Evolutionary conservation across 495 filamentous ascomycete species (phyloP).

Genomic region (Neohortaea acidophila): DNA sequence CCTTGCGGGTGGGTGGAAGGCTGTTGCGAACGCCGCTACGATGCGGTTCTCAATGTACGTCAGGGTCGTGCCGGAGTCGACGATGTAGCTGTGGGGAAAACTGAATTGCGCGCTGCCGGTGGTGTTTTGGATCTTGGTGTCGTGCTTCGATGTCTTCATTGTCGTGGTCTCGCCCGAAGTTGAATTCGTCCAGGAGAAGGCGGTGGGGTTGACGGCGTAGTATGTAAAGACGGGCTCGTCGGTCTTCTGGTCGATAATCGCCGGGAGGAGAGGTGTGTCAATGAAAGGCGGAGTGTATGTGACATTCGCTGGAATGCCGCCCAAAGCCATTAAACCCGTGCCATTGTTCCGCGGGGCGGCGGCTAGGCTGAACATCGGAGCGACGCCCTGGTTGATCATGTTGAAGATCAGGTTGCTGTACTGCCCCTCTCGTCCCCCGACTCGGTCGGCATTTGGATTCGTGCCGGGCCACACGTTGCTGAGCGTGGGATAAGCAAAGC

Average conservation of each 20-base stretch:
- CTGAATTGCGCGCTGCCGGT: background rate
- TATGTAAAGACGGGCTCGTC: no score
- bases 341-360: conserved; percentile 11
- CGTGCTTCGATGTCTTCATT: no score
- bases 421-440: background rate
- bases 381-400: conserved; percentile 35
- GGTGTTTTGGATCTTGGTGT: no score
- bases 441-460: conserved; percentile 1
- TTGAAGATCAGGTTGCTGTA: conserved; percentile 40
- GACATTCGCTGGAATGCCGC: conserved; percentile 37
- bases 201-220: no score
- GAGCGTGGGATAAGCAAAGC: conserved; percentile 9
- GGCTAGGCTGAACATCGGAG: conserved; percentile 41
- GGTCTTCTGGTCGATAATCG: no score
- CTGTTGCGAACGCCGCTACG: conserved; percentile 34
- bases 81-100: conserved; percentile 17
- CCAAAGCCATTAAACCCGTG: conserved; percentile 34
- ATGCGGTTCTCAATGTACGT: conserved; percentile 29
- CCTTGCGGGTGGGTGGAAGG: conserved; percentile 38
- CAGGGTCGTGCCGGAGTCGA: conserved; percentile 32
- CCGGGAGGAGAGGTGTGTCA: no score
- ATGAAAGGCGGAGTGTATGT: no score
- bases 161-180: no score
- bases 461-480: conserved; percentile 4
- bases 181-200: no score